Conservation (phyloP, 371 early-diverging fungal genomes). For the Apophysomyces trapeziformis region DNA sequence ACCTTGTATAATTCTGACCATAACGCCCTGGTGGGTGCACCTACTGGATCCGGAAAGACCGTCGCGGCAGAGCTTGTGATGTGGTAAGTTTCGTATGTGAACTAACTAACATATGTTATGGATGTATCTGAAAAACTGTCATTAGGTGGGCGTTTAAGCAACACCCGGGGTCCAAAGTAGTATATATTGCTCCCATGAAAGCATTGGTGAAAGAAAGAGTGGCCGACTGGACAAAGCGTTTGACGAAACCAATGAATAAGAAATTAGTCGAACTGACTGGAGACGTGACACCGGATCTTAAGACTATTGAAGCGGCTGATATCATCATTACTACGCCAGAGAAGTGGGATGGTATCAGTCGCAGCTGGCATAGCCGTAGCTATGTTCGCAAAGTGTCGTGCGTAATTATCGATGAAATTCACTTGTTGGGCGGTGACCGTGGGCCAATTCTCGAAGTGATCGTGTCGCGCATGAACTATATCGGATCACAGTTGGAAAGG, state of each 20-base stretch:
- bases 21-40: constrained; percentile 96
- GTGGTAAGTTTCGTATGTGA: constrained; percentile 58
- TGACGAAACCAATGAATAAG: constrained; percentile 76
- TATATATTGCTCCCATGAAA: constrained; percentile 99
- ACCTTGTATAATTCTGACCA: constrained; percentile 86
- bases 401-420: constrained; percentile 99
- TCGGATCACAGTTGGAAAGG: constrained; percentile 70
- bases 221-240: constrained; percentile 86
- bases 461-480: constrained; percentile 97
- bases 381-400: constrained; percentile 85
- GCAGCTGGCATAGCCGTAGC: constrained; percentile 85
- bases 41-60: constrained; percentile 99
- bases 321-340: constrained; percentile 98
- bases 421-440: constrained; percentile 95
- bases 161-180: constrained; percentile 85
- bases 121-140: constrained; percentile 8
- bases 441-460: constrained; percentile 98
- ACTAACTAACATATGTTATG: constrained; percentile 1
- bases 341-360: constrained; percentile 98
- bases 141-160: constrained; percentile 78
- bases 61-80: constrained; percentile 96
- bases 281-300: constrained; percentile 93
- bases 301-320: constrained; percentile 85
- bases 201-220: constrained; percentile 98
- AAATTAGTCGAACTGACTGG: constrained; percentile 96